phyloP scores from a whole-genome alignment of 2,329 filamentous ascomycete species.

The Sarocladiaceae sp. region DNA sequence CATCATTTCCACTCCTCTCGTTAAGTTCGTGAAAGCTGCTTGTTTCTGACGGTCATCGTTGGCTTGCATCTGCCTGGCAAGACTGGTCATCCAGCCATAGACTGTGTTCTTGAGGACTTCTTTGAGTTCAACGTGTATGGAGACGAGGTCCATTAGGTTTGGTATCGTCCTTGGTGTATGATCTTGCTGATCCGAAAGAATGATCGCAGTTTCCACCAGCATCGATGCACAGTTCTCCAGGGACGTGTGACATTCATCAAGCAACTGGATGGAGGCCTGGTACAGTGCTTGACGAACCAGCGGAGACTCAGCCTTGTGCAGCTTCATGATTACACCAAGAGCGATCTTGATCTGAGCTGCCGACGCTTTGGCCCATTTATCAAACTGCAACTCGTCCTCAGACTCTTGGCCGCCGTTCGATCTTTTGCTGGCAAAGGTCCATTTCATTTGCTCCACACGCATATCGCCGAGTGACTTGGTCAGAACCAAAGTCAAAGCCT shows the following conservation, averaged over 20 bases:
- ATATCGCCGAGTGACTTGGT: constrained; percentile 55
- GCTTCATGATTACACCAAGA: constrained; percentile 69
- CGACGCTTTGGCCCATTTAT: constrained; percentile 75
- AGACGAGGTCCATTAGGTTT: constrained; percentile 57
- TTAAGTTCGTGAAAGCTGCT: constrained; percentile 69
- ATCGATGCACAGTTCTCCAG: constrained; percentile 66
- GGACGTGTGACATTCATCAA: constrained; percentile 75
- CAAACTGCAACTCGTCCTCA: constrained; percentile 23
- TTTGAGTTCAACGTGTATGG: constrained; percentile 56
- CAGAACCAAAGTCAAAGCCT: constrained; percentile 52
- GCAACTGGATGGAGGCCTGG: constrained; percentile 65
- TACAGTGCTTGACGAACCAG: constrained; percentile 67
- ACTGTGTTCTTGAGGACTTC: constrained; percentile 66
- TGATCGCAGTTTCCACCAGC: constrained; percentile 76
- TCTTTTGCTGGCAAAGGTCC: neutral
- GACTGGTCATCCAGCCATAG: constrained; percentile 75
- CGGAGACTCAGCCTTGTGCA: constrained; percentile 65
- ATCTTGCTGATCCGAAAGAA: constrained; percentile 42
- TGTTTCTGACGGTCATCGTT: constrained; percentile 77
- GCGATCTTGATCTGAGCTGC: constrained; percentile 78
- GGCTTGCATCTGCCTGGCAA: constrained; percentile 79
- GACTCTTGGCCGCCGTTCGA: constrained; percentile 15
- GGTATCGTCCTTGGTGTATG: constrained; percentile 28
- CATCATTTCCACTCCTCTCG: constrained; percentile 65
- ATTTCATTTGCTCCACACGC: constrained; percentile 24